Percentiles rank a stretch among this genome's conserved stretches.
phyloP scores from a whole-genome alignment of 805 yeast genomes.

The Wickerhamomyces chaumierensis region DNA sequence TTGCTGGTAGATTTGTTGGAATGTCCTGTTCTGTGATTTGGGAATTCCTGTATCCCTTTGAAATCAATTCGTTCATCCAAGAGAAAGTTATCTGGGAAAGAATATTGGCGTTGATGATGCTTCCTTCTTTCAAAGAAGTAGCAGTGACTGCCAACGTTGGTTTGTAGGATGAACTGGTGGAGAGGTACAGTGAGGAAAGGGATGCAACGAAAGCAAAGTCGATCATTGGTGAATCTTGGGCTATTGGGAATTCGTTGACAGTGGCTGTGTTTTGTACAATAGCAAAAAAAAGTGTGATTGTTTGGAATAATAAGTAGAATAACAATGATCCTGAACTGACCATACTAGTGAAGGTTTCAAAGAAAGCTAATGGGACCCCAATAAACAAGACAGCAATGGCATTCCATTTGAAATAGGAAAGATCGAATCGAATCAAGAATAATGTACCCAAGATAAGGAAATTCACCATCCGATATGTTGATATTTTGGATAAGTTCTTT shows the following conservation, averaged over 20 bases:
- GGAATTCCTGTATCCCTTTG: slow-evolving; percentile 46
- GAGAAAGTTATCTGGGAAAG: slow-evolving; percentile 69
- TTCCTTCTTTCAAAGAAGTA: slow-evolving; percentile 22
- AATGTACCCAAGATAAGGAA: no score
- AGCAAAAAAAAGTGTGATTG: slow-evolving; percentile 34
- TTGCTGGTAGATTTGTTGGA: slow-evolving; percentile 67
- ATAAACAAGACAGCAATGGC: slow-evolving; percentile 12
- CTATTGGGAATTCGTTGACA: slow-evolving; percentile 9
- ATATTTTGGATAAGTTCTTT: no score
- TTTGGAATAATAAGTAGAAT: slow-evolving; percentile 60
- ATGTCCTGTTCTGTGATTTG: slow-evolving; percentile 53
- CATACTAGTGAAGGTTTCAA: slow-evolving; percentile 30
- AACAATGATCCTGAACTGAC: slow-evolving; percentile 60
- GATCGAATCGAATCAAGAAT: no score
- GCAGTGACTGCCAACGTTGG: slow-evolving; percentile 30
- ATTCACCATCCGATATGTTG: no score
- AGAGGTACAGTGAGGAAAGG: slow-evolving; percentile 15
- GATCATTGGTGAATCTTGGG: slow-evolving; percentile 7
- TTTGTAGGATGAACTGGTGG: slow-evolving; percentile 23
- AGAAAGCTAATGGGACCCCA: slow-evolving; percentile 30
- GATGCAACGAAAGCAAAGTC: slow-evolving; percentile 20
- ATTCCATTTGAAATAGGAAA: slow-evolving; percentile 5
- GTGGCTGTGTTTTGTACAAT: slow-evolving; percentile 27
- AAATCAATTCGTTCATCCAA: slow-evolving; percentile 88
- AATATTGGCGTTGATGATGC: slow-evolving; percentile 51